Evolutionary conservation across 805 yeast species (phyloP).

Genomic region (Kazachstania kunashirensis): DNA sequence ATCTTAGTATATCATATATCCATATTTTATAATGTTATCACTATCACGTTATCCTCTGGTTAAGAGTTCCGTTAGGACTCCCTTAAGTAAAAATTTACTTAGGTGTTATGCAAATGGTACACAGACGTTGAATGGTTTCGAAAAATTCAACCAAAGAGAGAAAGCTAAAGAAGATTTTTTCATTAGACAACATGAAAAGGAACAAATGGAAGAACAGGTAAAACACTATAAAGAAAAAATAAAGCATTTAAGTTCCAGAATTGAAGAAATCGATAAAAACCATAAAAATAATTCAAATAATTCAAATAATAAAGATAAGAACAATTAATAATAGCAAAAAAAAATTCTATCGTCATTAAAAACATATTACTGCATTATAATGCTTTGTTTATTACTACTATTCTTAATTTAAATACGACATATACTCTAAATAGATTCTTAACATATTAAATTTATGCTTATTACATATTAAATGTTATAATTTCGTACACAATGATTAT

Average conservation of each 20-base stretch:
- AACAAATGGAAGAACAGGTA: conserved; percentile 66
- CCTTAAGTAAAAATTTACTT: background rate
- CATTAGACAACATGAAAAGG: conserved; percentile 82
- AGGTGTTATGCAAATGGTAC: conserved; percentile 2
- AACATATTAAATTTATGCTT: too few species aligned
- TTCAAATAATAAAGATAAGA: too few species aligned
- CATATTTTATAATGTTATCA: too few species aligned
- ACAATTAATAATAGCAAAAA: too few species aligned
- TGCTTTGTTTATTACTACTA: too few species aligned
- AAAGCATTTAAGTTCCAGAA: conserved; percentile 40
- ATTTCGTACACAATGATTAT: too few species aligned
- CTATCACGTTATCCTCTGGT: background rate
- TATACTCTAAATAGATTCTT: too few species aligned
- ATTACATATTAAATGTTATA: too few species aligned
- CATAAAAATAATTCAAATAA: conserved; percentile 1
- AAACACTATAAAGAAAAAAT: conserved; percentile 63
- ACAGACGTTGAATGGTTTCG: conserved; percentile 19
- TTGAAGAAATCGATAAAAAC: conserved; percentile 22
- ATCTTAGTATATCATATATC: too few species aligned
- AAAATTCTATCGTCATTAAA: too few species aligned
- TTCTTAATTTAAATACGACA: too few species aligned
- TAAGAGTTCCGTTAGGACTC: background rate
- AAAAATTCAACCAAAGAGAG: conserved; percentile 75
- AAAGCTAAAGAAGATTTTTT: conserved; percentile 82
- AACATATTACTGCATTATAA: too few species aligned